These are phyloP conservation scores for Pilatotrama ljubarskyi DNA, from an alignment of 768 basidiomycete species.

Conservation along the genomic window DNA sequence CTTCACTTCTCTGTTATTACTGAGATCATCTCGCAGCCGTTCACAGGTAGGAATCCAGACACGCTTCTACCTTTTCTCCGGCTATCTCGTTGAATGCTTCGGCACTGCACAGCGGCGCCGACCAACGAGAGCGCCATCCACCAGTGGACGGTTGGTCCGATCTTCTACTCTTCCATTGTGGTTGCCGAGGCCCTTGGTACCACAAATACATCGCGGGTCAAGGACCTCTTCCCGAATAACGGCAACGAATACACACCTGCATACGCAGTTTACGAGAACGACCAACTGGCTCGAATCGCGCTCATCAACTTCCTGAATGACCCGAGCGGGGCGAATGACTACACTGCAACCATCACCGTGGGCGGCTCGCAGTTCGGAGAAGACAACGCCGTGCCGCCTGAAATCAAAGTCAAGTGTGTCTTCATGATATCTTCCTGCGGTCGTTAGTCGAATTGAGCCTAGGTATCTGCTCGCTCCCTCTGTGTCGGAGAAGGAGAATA, in stretches of 20 bases:
- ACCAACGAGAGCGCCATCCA: conserved; percentile 39
- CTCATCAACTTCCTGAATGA: conserved; percentile 52
- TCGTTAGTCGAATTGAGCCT: not conserved
- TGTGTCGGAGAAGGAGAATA: conserved; percentile 44
- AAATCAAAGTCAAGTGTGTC: conserved; percentile 40
- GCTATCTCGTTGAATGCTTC: no score
- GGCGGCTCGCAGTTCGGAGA: conserved; percentile 29
- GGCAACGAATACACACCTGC: conserved; percentile 42
- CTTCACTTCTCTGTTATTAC: not conserved
- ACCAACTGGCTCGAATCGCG: conserved; percentile 40
- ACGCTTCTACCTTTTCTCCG: no score
- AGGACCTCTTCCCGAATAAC: conserved; percentile 39
- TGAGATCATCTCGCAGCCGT: conserved; percentile 37
- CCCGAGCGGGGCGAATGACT: conserved; percentile 40
- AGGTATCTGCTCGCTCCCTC: conserved; percentile 39
- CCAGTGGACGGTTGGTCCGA: conserved; percentile 49
- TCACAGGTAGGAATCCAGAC: conserved; percentile 40
- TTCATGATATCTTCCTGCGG: not conserved
- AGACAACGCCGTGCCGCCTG: conserved; percentile 26
- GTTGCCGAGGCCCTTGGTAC: conserved; percentile 49
- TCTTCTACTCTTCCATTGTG: conserved; percentile 49
- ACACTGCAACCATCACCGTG: conserved; percentile 37
- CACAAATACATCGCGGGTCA: conserved; percentile 42
- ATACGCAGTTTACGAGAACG: conserved; percentile 52
- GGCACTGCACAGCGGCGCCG: conserved; percentile 39